Conservation (phyloP, 179 eudicot species). For the Beta lomatogona region DNA sequence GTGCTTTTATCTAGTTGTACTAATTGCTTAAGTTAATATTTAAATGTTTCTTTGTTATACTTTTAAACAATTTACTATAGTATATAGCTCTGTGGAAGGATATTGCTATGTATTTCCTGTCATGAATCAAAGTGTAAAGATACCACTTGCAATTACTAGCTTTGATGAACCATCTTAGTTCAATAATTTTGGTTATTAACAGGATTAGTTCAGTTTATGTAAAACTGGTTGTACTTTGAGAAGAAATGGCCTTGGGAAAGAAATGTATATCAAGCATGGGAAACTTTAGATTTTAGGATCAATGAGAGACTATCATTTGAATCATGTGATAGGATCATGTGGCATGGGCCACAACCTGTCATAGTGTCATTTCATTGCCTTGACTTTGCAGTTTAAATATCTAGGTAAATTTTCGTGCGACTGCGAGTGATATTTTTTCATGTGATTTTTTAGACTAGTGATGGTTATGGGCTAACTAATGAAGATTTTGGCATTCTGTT, state of each 20-base stretch:
- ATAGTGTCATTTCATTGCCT: conserved; percentile 1
- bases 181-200: background rate
- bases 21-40: too few species aligned
- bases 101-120: background rate
- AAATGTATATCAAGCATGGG: background rate
- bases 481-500: conserved; percentile 5
- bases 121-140: background rate
- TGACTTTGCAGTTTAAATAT: background rate
- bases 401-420: conserved; percentile 11
- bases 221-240: conserved; percentile 1
- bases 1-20: too few species aligned
- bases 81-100: background rate
- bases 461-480: background rate
- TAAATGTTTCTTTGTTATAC: too few species aligned
- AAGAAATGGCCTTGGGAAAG: background rate
- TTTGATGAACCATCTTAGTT: background rate
- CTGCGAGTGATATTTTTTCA: background rate
- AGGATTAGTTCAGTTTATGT: background rate
- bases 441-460: background rate
- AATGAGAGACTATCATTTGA: conserved; percentile 1
- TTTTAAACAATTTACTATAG: too few species aligned
- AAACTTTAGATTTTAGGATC: background rate
- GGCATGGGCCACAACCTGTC: background rate
- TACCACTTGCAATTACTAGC: background rate
- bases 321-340: background rate